Evolutionary conservation across 1,139 yeast genomes (phyloP), one percentile per base, ranked within the genome.

Genomic region (Geotrichum siamense): DNA sequence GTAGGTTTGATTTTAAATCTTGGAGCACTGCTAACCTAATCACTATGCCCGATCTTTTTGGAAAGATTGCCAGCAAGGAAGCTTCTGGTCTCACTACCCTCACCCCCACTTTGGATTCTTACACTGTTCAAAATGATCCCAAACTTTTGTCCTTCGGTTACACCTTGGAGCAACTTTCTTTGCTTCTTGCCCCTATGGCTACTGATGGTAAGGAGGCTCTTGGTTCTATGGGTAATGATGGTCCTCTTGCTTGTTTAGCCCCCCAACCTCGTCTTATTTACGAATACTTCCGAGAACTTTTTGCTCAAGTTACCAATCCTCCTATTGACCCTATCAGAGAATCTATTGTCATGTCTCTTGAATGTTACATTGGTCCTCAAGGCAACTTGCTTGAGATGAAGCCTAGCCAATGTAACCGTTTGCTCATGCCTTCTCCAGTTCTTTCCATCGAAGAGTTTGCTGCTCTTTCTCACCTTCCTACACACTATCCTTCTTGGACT

Each of bases 321-420:
- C 98, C 98, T 47, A 91, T 91, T 61, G 98, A 91, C 64, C 97
- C 98, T 42, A 91, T 91, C 56, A 81, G 98, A 64, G 98, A 91
- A 68, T 80, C 82, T 51, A 85, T 91, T 56, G 97, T 91, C 61
- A 91, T 91, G 98, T 85, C 96, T 15, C 74, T 91, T 56, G 96
- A 89, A 63, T 91, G 98, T 69, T 86, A 84, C 65, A 80, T 91
- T 57, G 98, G 98, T 47, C 97, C 98, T 20, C 97, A 91, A 66
- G 96, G 97, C 52, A 91, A 91, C 63, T 70, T 91, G 53, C 75
- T 91, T 59, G 97, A 91, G 65, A 86, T 87, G 87, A 80, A 81
- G 61, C 82, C 96, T 19, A 74, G 76, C 50, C 97, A 91, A 70
- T 87, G 96, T 72, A 84, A 87, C 69, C 76, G 97, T 57, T 71